Evolutionary conservation across 139 green algal genomes (phyloP), one percentile per base, ranked within the genome.

Genomic region (Auxenochlorella pyrenoidosa): DNA sequence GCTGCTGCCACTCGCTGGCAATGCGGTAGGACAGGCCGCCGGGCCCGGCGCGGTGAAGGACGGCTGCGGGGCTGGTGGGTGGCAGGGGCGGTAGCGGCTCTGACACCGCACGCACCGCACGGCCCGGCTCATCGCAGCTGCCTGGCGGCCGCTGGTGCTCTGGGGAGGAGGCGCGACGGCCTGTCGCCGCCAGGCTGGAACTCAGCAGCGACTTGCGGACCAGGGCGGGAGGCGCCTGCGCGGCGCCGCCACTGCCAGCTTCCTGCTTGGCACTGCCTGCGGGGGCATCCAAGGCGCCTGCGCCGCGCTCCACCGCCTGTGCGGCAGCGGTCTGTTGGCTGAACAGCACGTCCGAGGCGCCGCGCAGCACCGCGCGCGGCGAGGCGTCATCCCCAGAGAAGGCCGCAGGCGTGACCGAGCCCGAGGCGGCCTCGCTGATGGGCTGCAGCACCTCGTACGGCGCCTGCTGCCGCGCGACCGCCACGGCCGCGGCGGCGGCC

Each of bases 361-460:
- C 18, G 54, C 24, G 41, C 66, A 90, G 87, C 81, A 90, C 87
- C 18, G 87, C 87, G 15, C 87, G 79, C 2, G 87, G 87, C n/a
- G 81, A 88, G 24, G 59, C 71, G 21, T 87, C 87, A 21, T 84
- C 85, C n/a, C 72, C 58, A 18, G 81, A 86, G n/a, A 79, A 86
- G 73, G 41, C 84, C 10, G 41, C 40, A 1, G 84, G 75, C 26
- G 75, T 88, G 54, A 65, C n/a, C 28, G 30, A 65, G 40, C 84
- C 84, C 36, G 71, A 76, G 28, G 54, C 10, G 26, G 30, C n/a
- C 73, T 79, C 72, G 51, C 68, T 87, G 73, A 78, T 30, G 84
- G 58, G 63, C 63, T 63, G 75, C 51, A 70, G 68, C 21, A 2
- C 66, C 36, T 38, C 59, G 43, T 79, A 38, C 40, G 40, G 30